These are phyloP conservation scores for Hyaloscypha variabilis DNA, from an alignment of 495 filamentous ascomycete genomes.

Conservation along the genomic window DNA sequence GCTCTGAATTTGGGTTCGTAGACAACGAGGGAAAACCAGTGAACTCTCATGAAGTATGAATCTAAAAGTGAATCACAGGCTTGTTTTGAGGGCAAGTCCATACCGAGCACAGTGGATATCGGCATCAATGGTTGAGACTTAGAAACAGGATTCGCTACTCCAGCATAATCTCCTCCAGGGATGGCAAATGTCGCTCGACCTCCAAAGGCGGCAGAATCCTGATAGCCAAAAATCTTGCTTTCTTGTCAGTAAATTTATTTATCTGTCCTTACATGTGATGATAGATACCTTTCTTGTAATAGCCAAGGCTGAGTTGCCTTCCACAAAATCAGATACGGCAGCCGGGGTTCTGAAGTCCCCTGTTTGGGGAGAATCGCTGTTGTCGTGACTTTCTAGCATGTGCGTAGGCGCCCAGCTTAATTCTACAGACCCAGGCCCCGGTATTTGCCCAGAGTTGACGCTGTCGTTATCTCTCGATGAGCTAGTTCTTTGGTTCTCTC, in stretches of 20 bases:
- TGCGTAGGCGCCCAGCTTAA: background rate
- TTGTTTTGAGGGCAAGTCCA: conserved; percentile 30
- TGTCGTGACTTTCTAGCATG: background rate
- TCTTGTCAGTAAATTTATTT: conserved; percentile 1
- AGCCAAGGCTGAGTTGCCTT: conserved; percentile 8
- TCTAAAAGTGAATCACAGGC: conserved; percentile 32
- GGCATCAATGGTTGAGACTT: conserved; percentile 15
- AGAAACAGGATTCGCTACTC: conserved; percentile 2
- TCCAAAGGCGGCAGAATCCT: conserved; percentile 8
- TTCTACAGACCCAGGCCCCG: background rate
- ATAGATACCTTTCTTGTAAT: conserved; percentile 4
- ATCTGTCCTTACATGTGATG: background rate
- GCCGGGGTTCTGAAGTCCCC: background rate
- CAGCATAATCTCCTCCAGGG: conserved; percentile 26
- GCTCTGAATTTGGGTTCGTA: conserved; percentile 38
- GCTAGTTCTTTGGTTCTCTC: background rate
- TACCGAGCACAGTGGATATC: conserved; percentile 31
- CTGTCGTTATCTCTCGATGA: background rate
- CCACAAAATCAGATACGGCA: background rate
- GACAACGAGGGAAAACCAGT: conserved; percentile 40
- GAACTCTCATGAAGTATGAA: conserved; percentile 39
- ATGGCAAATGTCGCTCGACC: conserved; percentile 36
- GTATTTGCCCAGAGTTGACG: background rate
- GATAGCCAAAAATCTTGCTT: conserved; percentile 9
- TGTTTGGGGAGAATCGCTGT: background rate